Evolutionary conservation across 495 filamentous ascomycete species (phyloP).

Genomic region (Oleoguttula mirabilis): DNA sequence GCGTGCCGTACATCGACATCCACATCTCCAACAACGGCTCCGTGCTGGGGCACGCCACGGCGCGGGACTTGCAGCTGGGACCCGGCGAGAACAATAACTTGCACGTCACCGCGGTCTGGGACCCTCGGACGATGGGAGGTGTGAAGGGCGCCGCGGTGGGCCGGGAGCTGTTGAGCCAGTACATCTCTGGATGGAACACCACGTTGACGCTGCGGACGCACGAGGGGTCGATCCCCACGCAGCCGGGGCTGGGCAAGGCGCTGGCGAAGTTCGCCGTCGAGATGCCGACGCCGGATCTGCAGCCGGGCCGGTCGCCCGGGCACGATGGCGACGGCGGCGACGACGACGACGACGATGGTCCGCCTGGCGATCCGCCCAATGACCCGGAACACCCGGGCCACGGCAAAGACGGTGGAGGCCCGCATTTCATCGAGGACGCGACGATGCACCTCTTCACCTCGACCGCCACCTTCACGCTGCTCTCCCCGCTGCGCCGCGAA

Average conservation of each 20-base stretch:
- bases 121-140: slow-evolving; percentile 52
- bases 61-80: slow-evolving; percentile 45
- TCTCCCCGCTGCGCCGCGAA: slow-evolving; percentile 61
- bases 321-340: slow-evolving; percentile 32
- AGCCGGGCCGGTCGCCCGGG: slow-evolving; percentile 37
- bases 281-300: slow-evolving; percentile 55
- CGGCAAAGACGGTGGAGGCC: slow-evolving; percentile 31
- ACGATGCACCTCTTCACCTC: slow-evolving; percentile 76
- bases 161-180: slow-evolving; percentile 64
- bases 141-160: slow-evolving; percentile 47
- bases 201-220: slow-evolving; percentile 61
- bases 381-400: slow-evolving; percentile 36
- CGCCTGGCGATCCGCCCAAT: slow-evolving; percentile 15
- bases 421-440: slow-evolving; percentile 69
- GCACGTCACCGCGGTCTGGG: slow-evolving; percentile 57
- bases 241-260: slow-evolving; percentile 59
- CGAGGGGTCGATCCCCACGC: slow-evolving; percentile 54
- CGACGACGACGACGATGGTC: slow-evolving; percentile 35
- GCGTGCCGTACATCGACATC: slow-evolving; percentile 65
- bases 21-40: slow-evolving; percentile 62
- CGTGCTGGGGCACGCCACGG: slow-evolving; percentile 59
- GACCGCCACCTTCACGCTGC: slow-evolving; percentile 71
- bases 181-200: slow-evolving; percentile 81
- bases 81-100: slow-evolving; percentile 64
- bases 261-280: slow-evolving; percentile 56